phyloP scores from a whole-genome alignment of 1,139 yeast species.

The Yamadazyma spencermartinsiae region DNA sequence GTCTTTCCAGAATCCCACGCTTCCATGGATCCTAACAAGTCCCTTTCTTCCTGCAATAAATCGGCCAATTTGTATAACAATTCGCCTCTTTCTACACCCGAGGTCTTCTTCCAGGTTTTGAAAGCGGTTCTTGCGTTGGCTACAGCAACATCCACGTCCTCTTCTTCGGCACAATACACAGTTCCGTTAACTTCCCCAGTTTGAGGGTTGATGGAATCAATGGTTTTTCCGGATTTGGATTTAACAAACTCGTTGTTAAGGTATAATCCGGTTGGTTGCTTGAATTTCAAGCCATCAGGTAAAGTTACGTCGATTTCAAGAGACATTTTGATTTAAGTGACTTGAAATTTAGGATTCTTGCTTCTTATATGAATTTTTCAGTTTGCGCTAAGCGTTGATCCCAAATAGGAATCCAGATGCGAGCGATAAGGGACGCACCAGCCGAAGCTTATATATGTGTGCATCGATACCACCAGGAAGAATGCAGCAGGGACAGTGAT shows the following conservation, averaged over 20 bases:
- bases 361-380: no score
- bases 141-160: slow-evolving; percentile 79
- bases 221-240: slow-evolving; percentile 60
- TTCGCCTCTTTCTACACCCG: slow-evolving; percentile 55
- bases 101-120: slow-evolving; percentile 48
- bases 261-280: slow-evolving; percentile 78
- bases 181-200: slow-evolving; percentile 67
- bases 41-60: slow-evolving; percentile 55
- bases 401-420: neutral
- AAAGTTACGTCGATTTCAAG: slow-evolving; percentile 46
- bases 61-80: slow-evolving; percentile 62
- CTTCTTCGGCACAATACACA: slow-evolving; percentile 65
- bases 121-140: slow-evolving; percentile 71
- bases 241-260: slow-evolving; percentile 77
- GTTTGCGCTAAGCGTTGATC: no score
- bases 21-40: slow-evolving; percentile 64
- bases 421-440: no score
- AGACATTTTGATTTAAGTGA: slow-evolving; percentile 19
- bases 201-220: slow-evolving; percentile 63
- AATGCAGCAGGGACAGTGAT: no score
- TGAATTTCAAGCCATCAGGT: slow-evolving; percentile 55
- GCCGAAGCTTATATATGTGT: no score
- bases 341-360: neutral
- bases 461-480: no score
- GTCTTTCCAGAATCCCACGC: slow-evolving; percentile 85